Evolutionary conservation across 495 filamentous ascomycete genomes (phyloP), one percentile per base, ranked within the genome.

Genomic region (Penicillium ochrochloron): DNA sequence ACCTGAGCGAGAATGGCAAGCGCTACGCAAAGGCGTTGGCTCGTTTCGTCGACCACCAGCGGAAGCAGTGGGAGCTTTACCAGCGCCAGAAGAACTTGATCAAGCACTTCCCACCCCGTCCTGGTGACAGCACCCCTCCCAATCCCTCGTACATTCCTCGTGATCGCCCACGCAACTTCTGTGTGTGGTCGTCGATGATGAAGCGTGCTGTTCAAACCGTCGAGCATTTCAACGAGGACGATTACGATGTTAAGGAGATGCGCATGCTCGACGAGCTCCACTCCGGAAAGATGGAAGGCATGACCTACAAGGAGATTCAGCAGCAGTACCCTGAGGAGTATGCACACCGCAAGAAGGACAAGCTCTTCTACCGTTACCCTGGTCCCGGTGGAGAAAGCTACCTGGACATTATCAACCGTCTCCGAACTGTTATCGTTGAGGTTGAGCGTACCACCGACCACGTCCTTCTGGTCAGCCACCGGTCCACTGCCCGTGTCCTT

Each of bases 111-210:
- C 95, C 94, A 33, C 93, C 94, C 0, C 82, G 87, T 29, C 86
- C 91, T 11, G 95, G 95, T 61, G 94, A 97, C 73, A 90, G 89
- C 66, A 98, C 95, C 19, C 95, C 95, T 2, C 95, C 95, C 9
- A 97, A 97, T 71, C 95, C 95, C 0, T 90, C 96, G 63, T 89
- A 92, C 70, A 76, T 81, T 8, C 78, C 80, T 2, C 72, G 74
- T 41, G 81, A 83, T 48, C 73, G 74, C 17, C 85, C 89, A 27
- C 96, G 96, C 78, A 95, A 94, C 70, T 97, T 97, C 74, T 99
- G 95, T 75, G 91, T 99, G 27, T 99, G 95, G 95, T 97, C 94
- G 12, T 95, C 91, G 12, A 98, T 97, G 94, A 86, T 99, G 67
- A 89, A 90, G 68, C 89, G 95, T 52, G 90, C 90, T 56, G 84